Base-by-base conservation (phyloP, 2,329 filamentous ascomycete species). In the Clarireedia monteithiana region DNA sequence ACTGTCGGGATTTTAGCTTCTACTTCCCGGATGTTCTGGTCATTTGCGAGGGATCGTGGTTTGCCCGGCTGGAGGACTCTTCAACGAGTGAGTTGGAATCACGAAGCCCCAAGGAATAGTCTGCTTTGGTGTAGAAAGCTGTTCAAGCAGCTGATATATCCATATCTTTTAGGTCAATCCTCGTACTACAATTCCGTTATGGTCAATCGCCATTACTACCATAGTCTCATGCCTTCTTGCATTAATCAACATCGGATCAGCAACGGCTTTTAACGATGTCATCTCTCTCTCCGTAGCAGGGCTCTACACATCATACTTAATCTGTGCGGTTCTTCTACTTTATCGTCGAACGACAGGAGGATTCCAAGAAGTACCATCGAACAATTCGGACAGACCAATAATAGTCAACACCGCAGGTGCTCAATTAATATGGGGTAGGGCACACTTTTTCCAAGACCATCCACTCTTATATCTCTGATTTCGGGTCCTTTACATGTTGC, bases 231-330 rank as follows among this genome's bases (percentile, higher is more conserved):
- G 39, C n/a, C 26, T 61, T 9, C 58, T 61, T 24, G 38, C 40
- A 17, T 23, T 61, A 6, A 79, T 79, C 68, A 77, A 75, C 64
- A 73, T 79, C 56, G 77, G 75, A 38, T 77, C 72, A 7, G 65
- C 71, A 1, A 72, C 72, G 1, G 78, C 76, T 4, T 77, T 80
- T 63, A 77, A 78, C 60, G 75, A 74, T 53, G 72, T 80, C 53
- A 71, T 75, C 12, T 78, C 75, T 2, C 68, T 81, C 6, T 44
- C 48, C 7, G 46, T 59, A 15, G 34, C 50, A 6, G 50, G 53
- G 15, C 48, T 59, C 6, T 59, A 55, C 14, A 47, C 27, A 6
- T 58, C 50, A 6, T 58, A 59, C 17, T 23, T 59, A 1, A 55
- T 59, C 27, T 51, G 40, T 12, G 48, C 47, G 1, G 24, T 49